phyloP scores from a whole-genome alignment of 257 asterid species.

The Salvia splendens region DNA sequence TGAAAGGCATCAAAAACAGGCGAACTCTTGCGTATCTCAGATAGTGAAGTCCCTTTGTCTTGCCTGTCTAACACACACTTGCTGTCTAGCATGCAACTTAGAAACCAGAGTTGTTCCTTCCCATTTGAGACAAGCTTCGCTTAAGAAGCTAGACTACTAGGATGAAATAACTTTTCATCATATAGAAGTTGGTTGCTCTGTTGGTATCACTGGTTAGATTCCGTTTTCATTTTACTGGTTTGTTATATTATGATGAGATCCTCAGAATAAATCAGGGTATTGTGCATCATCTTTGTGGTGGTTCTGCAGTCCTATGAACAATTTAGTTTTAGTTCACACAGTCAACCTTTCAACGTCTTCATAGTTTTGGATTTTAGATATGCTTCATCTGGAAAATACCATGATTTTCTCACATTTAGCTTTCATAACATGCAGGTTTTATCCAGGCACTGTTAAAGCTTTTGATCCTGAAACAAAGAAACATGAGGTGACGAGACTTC shows the following conservation, averaged over 20 bases:
- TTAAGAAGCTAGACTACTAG: neutral
- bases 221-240: neutral
- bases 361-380: slow-evolving; percentile 2
- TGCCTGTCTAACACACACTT: neutral
- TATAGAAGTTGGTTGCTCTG: no score
- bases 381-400: slow-evolving; percentile 7
- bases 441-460: slow-evolving; percentile 47
- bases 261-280: neutral
- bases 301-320: neutral
- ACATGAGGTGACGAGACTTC: slow-evolving; percentile 51
- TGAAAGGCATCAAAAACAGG: neutral
- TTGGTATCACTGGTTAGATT: no score
- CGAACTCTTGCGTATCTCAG: neutral
- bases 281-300: neutral
- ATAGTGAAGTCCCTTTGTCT: neutral
- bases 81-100: neutral
- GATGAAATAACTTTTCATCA: neutral
- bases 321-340: neutral
- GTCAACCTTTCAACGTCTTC: neutral
- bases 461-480: slow-evolving; percentile 51
- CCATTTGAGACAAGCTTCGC: neutral
- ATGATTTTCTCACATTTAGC: slow-evolving; percentile 22
- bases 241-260: neutral
- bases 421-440: slow-evolving; percentile 50
- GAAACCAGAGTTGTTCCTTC: neutral